phyloP scores from a whole-genome alignment of 169 alveolate genomes.

The Plasmodium vinckei region DNA sequence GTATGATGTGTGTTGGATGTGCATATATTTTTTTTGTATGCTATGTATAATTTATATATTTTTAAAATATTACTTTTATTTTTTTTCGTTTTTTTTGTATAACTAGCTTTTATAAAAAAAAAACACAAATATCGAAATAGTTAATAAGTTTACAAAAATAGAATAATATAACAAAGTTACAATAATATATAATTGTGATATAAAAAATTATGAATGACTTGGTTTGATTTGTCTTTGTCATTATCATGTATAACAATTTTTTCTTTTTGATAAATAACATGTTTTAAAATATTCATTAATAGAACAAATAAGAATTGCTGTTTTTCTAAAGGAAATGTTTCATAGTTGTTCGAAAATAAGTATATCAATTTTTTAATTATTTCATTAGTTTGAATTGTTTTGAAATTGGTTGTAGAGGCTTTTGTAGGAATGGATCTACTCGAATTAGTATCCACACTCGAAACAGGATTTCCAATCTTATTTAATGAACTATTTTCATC shows the following conservation, averaged over 20 bases:
- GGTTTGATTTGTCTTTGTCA: slow-evolving; percentile 9
- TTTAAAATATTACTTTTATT: neutral
- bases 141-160: neutral
- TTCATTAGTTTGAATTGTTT: slow-evolving; percentile 56
- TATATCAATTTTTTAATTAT: slow-evolving; percentile 18
- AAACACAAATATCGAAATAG: neutral
- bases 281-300: slow-evolving; percentile 45
- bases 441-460: neutral
- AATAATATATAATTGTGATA: slow-evolving; percentile 43
- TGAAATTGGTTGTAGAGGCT: slow-evolving; percentile 5
- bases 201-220: slow-evolving; percentile 51
- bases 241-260: slow-evolving; percentile 4
- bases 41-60: neutral
- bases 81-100: neutral
- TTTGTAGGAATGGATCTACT: neutral
- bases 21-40: neutral
- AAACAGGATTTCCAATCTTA: no score
- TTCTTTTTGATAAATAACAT: slow-evolving; percentile 11
- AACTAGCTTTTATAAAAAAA: neutral
- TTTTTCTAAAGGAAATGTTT: slow-evolving; percentile 45
- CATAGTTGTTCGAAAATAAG: slow-evolving; percentile 19
- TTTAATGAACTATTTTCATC: neutral
- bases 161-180: neutral
- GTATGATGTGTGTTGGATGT: neutral
- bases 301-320: slow-evolving; percentile 73